phyloP scores from a whole-genome alignment of 1,284 basidiomycete genomes.

The Cutaneotrichosporon cavernicola region DNA sequence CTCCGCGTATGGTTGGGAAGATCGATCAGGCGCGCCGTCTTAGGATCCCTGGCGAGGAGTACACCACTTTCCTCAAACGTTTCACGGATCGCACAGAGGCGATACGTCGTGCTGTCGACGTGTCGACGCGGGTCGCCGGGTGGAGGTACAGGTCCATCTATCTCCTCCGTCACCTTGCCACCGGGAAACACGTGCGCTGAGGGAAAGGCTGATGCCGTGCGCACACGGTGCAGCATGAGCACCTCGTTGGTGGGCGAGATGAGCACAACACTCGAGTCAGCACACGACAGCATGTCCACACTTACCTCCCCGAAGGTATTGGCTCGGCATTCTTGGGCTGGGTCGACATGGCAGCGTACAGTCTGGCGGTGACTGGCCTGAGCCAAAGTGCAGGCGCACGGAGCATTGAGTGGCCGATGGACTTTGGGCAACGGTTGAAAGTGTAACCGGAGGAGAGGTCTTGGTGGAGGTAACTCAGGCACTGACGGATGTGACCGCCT shows the following conservation, averaged over 20 bases:
- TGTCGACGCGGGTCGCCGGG: constrained; percentile 12
- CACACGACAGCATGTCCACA: neutral
- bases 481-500: no score
- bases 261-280: constrained; percentile 18
- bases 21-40: constrained; percentile 10
- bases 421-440: no score
- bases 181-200: constrained; percentile 24
- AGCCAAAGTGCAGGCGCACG: neutral
- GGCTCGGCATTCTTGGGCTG: neutral
- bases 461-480: no score
- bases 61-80: constrained; percentile 29
- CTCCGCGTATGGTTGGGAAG: neutral
- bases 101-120: constrained; percentile 18
- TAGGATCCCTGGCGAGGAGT: constrained; percentile 14
- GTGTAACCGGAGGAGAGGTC: neutral
- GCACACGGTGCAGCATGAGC: constrained; percentile 23
- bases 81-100: constrained; percentile 22
- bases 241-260: constrained; percentile 22
- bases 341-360: neutral
- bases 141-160: constrained; percentile 16
- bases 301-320: constrained; percentile 7
- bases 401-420: neutral
- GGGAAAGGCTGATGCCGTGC: constrained; percentile 19
- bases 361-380: neutral
- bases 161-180: constrained; percentile 18